Percentiles rank a stretch among this genome's conserved stretches.
These are phyloP conservation scores for Trichophyton simii DNA, from an alignment of 2,329 filamentous ascomycete genomes.

Conservation along the genomic window DNA sequence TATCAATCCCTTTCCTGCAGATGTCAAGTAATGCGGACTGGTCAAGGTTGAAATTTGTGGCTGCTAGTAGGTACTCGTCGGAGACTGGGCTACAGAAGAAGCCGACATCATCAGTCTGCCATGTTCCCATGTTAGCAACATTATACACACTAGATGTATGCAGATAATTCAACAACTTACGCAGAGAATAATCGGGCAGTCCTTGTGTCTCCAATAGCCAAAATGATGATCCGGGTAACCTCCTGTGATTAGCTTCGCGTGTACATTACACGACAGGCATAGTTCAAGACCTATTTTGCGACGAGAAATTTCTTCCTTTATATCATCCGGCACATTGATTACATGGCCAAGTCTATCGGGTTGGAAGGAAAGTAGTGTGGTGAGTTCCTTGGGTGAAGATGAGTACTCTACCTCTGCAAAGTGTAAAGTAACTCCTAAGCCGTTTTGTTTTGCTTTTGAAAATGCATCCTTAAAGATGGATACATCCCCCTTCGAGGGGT, in stretches of 20 bases:
- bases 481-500: slow-evolving; percentile 54
- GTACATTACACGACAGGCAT: slow-evolving; percentile 70
- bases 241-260: slow-evolving; percentile 57
- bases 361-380: slow-evolving; percentile 49
- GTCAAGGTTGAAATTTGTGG: slow-evolving; percentile 53
- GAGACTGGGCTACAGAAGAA: slow-evolving; percentile 66
- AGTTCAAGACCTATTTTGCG: slow-evolving; percentile 56
- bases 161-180: slow-evolving; percentile 40
- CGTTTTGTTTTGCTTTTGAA: slow-evolving; percentile 40
- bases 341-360: slow-evolving; percentile 66
- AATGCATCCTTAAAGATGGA: slow-evolving; percentile 50
- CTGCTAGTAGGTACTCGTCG: slow-evolving; percentile 63
- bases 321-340: slow-evolving; percentile 54
- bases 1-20: slow-evolving; percentile 48
- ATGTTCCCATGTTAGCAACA: neutral
- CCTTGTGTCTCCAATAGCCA: slow-evolving; percentile 53
- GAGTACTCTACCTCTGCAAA: slow-evolving; percentile 59
- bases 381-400: slow-evolving; percentile 47
- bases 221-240: slow-evolving; percentile 62
- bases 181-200: slow-evolving; percentile 52
- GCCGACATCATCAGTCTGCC: slow-evolving; percentile 69
- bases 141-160: neutral
- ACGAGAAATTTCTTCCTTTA: slow-evolving; percentile 45
- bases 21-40: slow-evolving; percentile 40
- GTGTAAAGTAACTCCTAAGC: slow-evolving; percentile 58